Percentiles rank a stretch among this genome's conserved stretches.
Conservation (phyloP, 495 filamentous ascomycete genomes). For the Jackrogersella minutella region DNA sequence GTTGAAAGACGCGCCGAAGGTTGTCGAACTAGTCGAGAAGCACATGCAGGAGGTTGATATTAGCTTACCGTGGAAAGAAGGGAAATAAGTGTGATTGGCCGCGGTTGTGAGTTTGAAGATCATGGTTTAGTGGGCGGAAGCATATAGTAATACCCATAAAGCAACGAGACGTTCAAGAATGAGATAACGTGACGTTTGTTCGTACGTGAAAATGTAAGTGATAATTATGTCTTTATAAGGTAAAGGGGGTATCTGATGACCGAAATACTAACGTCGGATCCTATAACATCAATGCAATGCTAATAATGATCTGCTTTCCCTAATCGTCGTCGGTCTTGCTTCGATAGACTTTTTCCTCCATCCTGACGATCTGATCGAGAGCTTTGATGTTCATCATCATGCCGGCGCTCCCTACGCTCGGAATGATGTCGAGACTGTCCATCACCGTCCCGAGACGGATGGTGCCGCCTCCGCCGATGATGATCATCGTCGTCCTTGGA, state of each 20-base stretch:
- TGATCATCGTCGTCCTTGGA: constrained; percentile 20
- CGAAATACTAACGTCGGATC: constrained; percentile 1
- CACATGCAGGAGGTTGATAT: constrained; percentile 57
- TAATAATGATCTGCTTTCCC: constrained; percentile 32
- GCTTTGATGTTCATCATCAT: constrained; percentile 20
- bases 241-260: constrained; percentile 34
- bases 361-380: constrained; percentile 20
- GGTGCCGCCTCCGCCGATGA: constrained; percentile 16
- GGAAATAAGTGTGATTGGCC: constrained; percentile 4
- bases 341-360: constrained; percentile 18
- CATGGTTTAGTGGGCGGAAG: neutral
- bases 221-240: constrained; percentile 7
- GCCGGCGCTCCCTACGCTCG: constrained; percentile 23
- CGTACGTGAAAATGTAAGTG: neutral
- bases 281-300: constrained; percentile 5
- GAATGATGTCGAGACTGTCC: constrained; percentile 11
- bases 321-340: constrained; percentile 24
- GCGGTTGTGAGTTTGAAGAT: neutral
- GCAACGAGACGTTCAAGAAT: neutral
- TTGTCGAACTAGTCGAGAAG: constrained; percentile 52
- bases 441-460: constrained; percentile 17
- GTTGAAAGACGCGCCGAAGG: constrained; percentile 47
- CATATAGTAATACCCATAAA: constrained; percentile 28
- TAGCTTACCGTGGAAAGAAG: constrained; percentile 55
- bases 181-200: neutral